Evolutionary conservation across 495 filamentous ascomycete species (phyloP).

Genomic region (Aspergillus mulundensis): DNA sequence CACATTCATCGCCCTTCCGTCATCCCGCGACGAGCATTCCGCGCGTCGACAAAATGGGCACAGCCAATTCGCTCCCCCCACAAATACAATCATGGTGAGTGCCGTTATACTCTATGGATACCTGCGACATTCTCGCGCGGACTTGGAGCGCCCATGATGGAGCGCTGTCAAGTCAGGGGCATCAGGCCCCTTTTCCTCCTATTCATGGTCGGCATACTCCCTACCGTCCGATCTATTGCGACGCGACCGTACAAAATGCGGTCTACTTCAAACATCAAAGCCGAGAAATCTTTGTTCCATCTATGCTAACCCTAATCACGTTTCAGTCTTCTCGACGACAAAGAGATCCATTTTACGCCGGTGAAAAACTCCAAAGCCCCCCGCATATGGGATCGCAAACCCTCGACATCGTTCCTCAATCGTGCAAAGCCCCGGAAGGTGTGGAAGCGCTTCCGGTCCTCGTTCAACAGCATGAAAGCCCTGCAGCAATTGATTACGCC

Average conservation of each 20-base stretch:
- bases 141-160: too few species aligned
- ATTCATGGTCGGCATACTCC: background rate
- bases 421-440: slow-evolving; percentile 44
- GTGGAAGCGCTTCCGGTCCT: slow-evolving; percentile 48
- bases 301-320: background rate
- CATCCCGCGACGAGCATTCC: slow-evolving; percentile 49
- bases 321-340: slow-evolving; percentile 15
- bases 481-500: slow-evolving; percentile 27
- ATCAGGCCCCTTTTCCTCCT: slow-evolving; percentile 1
- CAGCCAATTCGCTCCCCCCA: background rate
- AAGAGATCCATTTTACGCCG: slow-evolving; percentile 36
- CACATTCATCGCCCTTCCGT: slow-evolving; percentile 33
- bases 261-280: background rate
- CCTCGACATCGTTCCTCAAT: slow-evolving; percentile 46
- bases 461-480: slow-evolving; percentile 39
- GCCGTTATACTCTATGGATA: background rate
- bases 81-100: slow-evolving; percentile 16
- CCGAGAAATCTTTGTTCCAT: background rate
- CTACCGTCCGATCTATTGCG: background rate
- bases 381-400: slow-evolving; percentile 53
- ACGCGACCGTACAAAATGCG: background rate
- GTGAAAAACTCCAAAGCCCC: slow-evolving; percentile 33
- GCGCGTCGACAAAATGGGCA: slow-evolving; percentile 20
- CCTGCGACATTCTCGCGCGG: slow-evolving; percentile 5
- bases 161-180: background rate